Percentiles rank a stretch among this genome's conserved stretches.
phyloP scores from a whole-genome alignment of 371 early-diverging fungal genomes.

The Lichtheimia ornata region DNA sequence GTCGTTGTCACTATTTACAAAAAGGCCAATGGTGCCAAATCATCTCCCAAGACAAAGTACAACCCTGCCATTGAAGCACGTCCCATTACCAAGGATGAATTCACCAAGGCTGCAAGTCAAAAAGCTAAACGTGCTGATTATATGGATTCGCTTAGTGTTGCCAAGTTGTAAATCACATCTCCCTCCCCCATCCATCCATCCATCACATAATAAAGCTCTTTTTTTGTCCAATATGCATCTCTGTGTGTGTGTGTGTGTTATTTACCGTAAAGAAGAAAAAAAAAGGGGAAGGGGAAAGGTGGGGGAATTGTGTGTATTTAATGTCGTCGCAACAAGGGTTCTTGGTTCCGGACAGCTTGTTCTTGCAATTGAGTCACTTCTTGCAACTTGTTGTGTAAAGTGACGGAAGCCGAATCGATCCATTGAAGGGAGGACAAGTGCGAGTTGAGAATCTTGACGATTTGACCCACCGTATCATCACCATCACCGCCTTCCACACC shows the following conservation, averaged over 20 bases:
- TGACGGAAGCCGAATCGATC: slow-evolving; percentile 68
- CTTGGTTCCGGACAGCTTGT: slow-evolving; percentile 44
- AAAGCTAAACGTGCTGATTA: slow-evolving; percentile 45
- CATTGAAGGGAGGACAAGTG: slow-evolving; percentile 91
- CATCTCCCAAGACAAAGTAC: slow-evolving; percentile 64
- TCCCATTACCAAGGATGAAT: slow-evolving; percentile 59
- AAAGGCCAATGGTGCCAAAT: slow-evolving; percentile 44
- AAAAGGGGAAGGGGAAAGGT: not conserved
- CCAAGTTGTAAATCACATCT: slow-evolving; percentile 30
- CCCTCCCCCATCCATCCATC: not conserved
- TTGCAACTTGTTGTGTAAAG: slow-evolving; percentile 53
- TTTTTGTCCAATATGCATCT: too few species aligned
- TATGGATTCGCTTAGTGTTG: slow-evolving; percentile 22
- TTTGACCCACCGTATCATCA: slow-evolving; percentile 56
- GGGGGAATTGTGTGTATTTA: not conserved
- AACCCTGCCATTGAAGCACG: slow-evolving; percentile 73
- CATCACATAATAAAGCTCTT: not conserved
- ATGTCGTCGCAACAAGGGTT: slow-evolving; percentile 16
- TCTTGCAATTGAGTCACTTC: slow-evolving; percentile 52
- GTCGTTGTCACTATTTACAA: slow-evolving; percentile 73
- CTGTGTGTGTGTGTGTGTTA: not conserved
- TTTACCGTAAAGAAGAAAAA: not conserved
- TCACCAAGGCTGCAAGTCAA: slow-evolving; percentile 57
- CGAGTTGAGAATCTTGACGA: slow-evolving; percentile 85
- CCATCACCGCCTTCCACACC: slow-evolving; percentile 37